A percentile compares a stretch with the other conserved stretches of the same genome.
These are phyloP conservation scores for Pisolithus orientalis DNA, from an alignment of 768 basidiomycete species.

Conservation along the genomic window DNA sequence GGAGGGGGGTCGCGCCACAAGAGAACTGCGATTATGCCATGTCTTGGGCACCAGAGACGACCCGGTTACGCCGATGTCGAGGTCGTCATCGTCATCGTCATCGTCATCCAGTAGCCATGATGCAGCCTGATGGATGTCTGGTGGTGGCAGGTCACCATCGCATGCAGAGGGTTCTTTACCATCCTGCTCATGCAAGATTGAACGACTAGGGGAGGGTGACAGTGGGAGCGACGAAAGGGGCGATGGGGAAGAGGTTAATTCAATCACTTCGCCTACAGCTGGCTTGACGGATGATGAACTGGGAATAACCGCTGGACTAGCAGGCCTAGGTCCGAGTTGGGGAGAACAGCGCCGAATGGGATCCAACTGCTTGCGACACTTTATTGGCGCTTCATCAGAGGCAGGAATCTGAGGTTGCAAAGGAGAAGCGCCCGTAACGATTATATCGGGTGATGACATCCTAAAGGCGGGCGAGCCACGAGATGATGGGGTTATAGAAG, in stretches of 20 bases:
- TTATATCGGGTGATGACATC: neutral
- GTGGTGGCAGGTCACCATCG: neutral
- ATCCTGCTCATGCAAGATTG: neutral
- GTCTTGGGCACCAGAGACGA: conserved; percentile 37
- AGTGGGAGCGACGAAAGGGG: conserved; percentile 13
- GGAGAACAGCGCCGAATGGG: neutral
- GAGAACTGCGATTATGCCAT: conserved; percentile 3
- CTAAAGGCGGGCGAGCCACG: neutral
- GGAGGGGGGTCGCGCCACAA: conserved; percentile 31
- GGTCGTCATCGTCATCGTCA: conserved; percentile 55
- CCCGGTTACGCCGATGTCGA: conserved; percentile 43
- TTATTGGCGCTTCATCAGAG: neutral
- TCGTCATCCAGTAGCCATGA: conserved; percentile 66
- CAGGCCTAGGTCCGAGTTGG: neutral
- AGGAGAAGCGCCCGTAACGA: neutral
- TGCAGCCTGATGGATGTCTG: conserved; percentile 36
- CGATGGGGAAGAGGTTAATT: conserved; percentile 27
- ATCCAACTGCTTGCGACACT: neutral
- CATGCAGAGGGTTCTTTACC: conserved; percentile 7
- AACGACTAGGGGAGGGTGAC: neutral
- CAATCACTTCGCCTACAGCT: conserved; percentile 21
- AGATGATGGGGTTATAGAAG: conserved; percentile 1
- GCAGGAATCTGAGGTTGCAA: neutral
- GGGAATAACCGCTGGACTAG: neutral
- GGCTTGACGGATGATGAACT: conserved; percentile 21